Percentiles rank a stretch among this genome's conserved stretches.
Evolutionary conservation across 768 basidiomycete species (phyloP).

Genomic region (Lactarius deliciosus): DNA sequence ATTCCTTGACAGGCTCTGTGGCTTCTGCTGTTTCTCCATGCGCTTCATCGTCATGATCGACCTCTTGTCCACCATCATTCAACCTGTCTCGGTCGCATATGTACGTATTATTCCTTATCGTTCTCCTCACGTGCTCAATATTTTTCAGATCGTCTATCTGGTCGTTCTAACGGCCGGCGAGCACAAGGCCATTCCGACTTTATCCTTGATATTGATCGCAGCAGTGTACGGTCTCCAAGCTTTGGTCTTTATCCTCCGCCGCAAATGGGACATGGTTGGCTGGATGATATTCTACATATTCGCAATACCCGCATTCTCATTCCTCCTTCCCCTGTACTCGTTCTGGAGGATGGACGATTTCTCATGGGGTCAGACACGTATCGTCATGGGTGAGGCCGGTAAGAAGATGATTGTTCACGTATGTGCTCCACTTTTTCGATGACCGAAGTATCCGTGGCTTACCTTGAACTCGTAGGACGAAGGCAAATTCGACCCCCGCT

Average conservation of each 20-base stretch:
- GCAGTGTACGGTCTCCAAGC: slow-evolving; percentile 95
- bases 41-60: slow-evolving; percentile 98
- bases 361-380: slow-evolving; percentile 91
- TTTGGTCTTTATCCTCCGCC: slow-evolving; percentile 84
- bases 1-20: slow-evolving; percentile 88
- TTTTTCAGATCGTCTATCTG: slow-evolving; percentile 76
- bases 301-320: slow-evolving; percentile 90
- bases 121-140: background rate
- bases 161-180: slow-evolving; percentile 73
- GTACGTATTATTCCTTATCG: slow-evolving; percentile 48
- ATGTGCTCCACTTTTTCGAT: slow-evolving; percentile 35
- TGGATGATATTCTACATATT: slow-evolving; percentile 97
- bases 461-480: slow-evolving; percentile 66
- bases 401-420: slow-evolving; percentile 96
- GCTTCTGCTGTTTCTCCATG: slow-evolving; percentile 99
- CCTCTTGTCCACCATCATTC: slow-evolving; percentile 80
- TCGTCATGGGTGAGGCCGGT: slow-evolving; percentile 91
- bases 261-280: slow-evolving; percentile 98
- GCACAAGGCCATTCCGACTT: slow-evolving; percentile 66
- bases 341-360: slow-evolving; percentile 99
- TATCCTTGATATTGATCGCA: slow-evolving; percentile 89
- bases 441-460: slow-evolving; percentile 13
- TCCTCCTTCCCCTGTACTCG: slow-evolving; percentile 89
- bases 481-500: slow-evolving; percentile 92
- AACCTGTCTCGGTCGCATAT: slow-evolving; percentile 86